Base-by-base conservation (phyloP, 768 basidiomycete genomes). In the Tylopilus balloui region DNA sequence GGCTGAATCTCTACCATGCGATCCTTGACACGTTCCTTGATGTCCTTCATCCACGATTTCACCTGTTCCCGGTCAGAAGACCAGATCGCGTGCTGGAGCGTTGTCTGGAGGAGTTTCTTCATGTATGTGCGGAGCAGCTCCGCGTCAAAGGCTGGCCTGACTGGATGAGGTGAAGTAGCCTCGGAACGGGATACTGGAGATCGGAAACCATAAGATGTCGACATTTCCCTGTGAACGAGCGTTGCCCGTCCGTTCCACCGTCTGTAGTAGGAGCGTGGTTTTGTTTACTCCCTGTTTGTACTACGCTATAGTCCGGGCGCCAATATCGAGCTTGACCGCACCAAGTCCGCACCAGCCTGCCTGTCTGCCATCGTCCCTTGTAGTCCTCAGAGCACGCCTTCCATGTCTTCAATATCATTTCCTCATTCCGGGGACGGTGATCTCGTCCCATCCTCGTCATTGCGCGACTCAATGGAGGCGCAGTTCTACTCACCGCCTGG, bases 1-100 rank as follows among this genome's bases (percentile, higher is more conserved):
- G 88, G 84, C 59, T 88, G 83, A 45, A 92, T 88, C 62, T 86
- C 86, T 45, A 88, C 57, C 87, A 91, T 91, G 59, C 90, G 74
- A 65, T 89, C 85, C 68, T 90, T 92, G 37, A 92, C 80, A 40
- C 90, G 78, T 59, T 88, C 86, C 17, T 86, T 81, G 50, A 92
- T 84, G 60, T 92, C 87, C 67, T 84, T 88, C 65, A 88, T 89
- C 84, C 86, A 88, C 6, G 68, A 73, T 65, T 80, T 85, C 15
- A 84, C 77, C 50, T 77, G 78, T 28, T 90, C 86, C 21, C 78
- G 75, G 46, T 92, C 88, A 56, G 79, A 80, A 41, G 74, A 62
- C 89, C 88, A 92, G 10, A 76, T 62, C 46, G 74, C 76, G 43
- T 69, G 74, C 48, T 84, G 78, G 34, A 92, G 73, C 2, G 83